Percentiles rank a stretch among this genome's conserved stretches.
These are phyloP conservation scores for Dioscorea alata DNA, from an alignment of 106 monocot genomes.

Conservation along the genomic window DNA sequence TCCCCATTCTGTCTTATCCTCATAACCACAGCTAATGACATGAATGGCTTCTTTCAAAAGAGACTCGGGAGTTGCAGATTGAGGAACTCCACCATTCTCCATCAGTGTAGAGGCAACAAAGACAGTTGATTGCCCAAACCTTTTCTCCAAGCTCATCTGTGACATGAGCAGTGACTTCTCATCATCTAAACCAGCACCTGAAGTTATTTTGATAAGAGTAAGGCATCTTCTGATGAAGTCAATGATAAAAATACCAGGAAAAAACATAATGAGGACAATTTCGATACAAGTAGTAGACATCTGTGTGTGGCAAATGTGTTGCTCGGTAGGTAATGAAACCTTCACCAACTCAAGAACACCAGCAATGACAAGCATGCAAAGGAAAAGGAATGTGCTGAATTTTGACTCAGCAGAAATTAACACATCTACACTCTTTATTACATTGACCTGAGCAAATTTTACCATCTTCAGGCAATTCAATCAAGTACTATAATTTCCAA, in stretches of 20 bases:
- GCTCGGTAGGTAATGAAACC: too few species aligned
- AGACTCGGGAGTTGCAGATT: slow-evolving; percentile 12
- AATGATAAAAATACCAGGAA: not conserved
- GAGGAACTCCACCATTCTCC: slow-evolving; percentile 18
- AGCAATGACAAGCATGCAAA: too few species aligned
- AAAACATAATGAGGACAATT: not conserved
- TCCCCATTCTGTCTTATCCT: slow-evolving; percentile 14
- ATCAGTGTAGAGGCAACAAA: slow-evolving; percentile 20
- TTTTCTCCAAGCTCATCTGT: slow-evolving; percentile 19
- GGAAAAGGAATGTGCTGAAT: too few species aligned
- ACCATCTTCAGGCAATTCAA: not conserved
- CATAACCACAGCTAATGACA: slow-evolving; percentile 18
- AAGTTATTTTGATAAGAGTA: not conserved
- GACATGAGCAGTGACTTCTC: slow-evolving; percentile 19
- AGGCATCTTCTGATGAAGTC: not conserved
- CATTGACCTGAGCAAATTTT: not conserved
- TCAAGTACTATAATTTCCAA: too few species aligned
- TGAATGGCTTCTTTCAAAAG: slow-evolving; percentile 14
- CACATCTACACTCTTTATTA: too few species aligned
- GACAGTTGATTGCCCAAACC: slow-evolving; percentile 17
- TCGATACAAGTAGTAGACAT: too few species aligned
- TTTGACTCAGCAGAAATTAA: too few species aligned
- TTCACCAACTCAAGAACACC: too few species aligned
- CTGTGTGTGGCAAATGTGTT: too few species aligned
- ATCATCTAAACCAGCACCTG: slow-evolving; percentile 15